Base-by-base conservation (phyloP, 2,329 filamentous ascomycete species). In the Pseudonectria buxi region DNA sequence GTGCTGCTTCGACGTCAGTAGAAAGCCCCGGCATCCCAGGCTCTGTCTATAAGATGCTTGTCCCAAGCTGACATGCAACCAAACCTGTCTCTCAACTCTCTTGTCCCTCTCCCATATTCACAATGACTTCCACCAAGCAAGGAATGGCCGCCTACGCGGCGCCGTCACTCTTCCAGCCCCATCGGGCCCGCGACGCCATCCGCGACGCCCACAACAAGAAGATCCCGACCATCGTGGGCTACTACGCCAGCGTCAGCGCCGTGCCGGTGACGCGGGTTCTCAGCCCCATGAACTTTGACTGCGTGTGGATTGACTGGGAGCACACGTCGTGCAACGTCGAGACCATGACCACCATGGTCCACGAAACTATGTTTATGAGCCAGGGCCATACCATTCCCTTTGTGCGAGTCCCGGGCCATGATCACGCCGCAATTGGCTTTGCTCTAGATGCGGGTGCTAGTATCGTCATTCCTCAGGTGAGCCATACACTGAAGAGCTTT, bases 341-440 rank as follows among this genome's bases (percentile, higher is more conserved):
- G 52, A 70, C 66, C n/a, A 71, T 71, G 67, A 70, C 65, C 2
- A 60, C 53, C 28, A 67, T 70, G 53, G 65, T 70, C 2, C 66
- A 69, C 37, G 64, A 69, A 34, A 49, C 64, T 39, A 62, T 65
- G 40, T 68, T 68, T 45, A 62, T 69, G 55, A 67, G 62, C 46
- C 56, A 63, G 13, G 68, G 68, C 4, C 58, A 52, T 27, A 67
- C 61, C 6, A 66, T 68, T 30, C 64, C 68, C 7, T 64, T 62
- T 32, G 67, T 70, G 24, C 55, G 67, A 14, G 56, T 71, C 7
- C 64, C 65, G 2, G 63, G 65, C 14, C 65, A 70, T 40, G 65
- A 68, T 33, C 67, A 71, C 47, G 64, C 63, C 7, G 50, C 58
- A 13, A 69, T 71, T 36, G 65, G 64, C 10, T 69, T 57, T 36